Percentiles rank a stretch among this genome's conserved stretches.
Evolutionary conservation across 2,329 filamentous ascomycete species (phyloP).

Genomic region (Paraconiothyrium sp.): DNA sequence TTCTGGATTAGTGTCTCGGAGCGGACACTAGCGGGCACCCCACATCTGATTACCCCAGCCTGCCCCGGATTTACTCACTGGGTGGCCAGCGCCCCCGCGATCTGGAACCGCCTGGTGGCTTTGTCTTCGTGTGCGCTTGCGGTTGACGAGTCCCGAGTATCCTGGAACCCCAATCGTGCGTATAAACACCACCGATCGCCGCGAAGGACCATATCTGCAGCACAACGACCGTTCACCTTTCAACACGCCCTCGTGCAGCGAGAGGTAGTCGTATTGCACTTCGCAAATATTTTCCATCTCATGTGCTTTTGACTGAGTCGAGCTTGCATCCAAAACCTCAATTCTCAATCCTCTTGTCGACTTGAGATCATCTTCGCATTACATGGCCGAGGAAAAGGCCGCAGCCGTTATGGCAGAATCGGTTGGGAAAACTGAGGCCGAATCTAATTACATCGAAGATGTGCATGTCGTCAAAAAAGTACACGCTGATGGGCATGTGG

Average conservation of each 20-base stretch:
- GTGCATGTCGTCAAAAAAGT: conserved; percentile 37
- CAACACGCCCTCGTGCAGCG: not conserved
- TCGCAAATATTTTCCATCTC: not conserved
- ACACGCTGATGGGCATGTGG: conserved; percentile 55
- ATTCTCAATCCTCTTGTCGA: not conserved
- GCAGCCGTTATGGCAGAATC: conserved; percentile 23
- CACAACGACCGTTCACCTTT: not conserved
- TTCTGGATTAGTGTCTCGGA: not conserved
- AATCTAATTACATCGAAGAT: conserved; percentile 22
- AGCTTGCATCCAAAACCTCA: not conserved
- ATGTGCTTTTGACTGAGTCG: not conserved
- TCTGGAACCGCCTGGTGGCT: conserved; percentile 15
- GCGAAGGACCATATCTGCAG: not conserved
- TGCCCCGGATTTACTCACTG: conserved; percentile 1
- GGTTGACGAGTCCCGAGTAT: conserved; percentile 18
- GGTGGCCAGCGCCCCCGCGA: conserved; percentile 1
- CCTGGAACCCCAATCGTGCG: not conserved
- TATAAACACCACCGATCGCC: conserved; percentile 3
- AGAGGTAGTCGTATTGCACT: not conserved
- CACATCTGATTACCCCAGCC: conserved; percentile 5
- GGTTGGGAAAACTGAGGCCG: conserved; percentile 19
- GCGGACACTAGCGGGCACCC: conserved; percentile 1
- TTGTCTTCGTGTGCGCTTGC: conserved; percentile 9
- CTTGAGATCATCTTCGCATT: not conserved
- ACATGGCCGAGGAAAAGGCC: conserved; percentile 27